These are phyloP conservation scores for Silene uniflora DNA, from an alignment of 148 eudicot genomes.

Conservation along the genomic window DNA sequence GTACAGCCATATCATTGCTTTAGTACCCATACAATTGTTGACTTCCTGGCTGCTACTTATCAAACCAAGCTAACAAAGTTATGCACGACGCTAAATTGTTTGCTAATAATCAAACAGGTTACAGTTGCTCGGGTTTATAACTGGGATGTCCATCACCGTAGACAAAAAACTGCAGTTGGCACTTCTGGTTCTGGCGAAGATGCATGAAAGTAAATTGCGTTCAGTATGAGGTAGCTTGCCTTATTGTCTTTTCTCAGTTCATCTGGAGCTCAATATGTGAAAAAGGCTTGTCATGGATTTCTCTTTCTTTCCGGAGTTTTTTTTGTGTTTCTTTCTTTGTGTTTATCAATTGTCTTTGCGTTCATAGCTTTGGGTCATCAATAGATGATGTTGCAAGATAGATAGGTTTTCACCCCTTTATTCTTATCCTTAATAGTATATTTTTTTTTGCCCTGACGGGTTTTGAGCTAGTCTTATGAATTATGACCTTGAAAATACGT, in stretches of 20 bases:
- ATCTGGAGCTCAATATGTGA: not conserved
- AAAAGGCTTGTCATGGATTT: constrained; percentile 20
- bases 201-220: constrained; percentile 30
- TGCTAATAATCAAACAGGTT: constrained; percentile 42
- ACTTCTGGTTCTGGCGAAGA: constrained; percentile 31
- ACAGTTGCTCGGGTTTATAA: constrained; percentile 90
- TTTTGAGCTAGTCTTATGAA: constrained; percentile 5
- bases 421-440: not conserved
- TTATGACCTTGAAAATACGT: not conserved
- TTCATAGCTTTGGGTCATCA: constrained; percentile 7
- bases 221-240: constrained; percentile 18
- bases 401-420: not conserved
- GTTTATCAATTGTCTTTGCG: constrained; percentile 13
- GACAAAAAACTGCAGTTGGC: constrained; percentile 43
- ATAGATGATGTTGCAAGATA: constrained; percentile 6
- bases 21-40: not conserved
- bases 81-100: not conserved
- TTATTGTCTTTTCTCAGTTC: constrained; percentile 13
- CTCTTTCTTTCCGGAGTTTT: not conserved
- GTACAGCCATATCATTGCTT: not conserved
- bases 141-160: constrained; percentile 96
- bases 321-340: not conserved
- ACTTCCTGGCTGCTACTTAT: not conserved
- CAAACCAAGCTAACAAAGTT: not conserved
- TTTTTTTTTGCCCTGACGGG: constrained; percentile 4